Conservation (phyloP, 495 filamentous ascomycete species). For the Podospora appendiculata region DNA sequence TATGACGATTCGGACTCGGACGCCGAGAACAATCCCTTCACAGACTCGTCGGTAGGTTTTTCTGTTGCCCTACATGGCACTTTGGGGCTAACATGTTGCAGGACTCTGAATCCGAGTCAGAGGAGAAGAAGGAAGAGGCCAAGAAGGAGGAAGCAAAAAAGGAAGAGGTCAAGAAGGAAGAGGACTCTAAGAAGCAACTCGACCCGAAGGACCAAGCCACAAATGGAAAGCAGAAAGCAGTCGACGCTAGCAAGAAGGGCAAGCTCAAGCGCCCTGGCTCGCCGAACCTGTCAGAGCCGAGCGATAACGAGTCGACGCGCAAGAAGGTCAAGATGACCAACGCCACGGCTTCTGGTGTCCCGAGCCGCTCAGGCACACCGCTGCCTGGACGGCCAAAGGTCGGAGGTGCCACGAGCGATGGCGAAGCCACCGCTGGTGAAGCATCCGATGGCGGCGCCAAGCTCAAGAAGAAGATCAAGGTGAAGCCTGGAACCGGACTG, state of each 20-base stretch:
- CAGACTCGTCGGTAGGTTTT: constrained; percentile 35
- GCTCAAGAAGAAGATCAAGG: constrained; percentile 58
- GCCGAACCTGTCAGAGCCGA: constrained; percentile 76
- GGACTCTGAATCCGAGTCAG: constrained; percentile 28
- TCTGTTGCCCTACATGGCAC: neutral
- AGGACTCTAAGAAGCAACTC: constrained; percentile 57
- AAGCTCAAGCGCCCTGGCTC: constrained; percentile 82
- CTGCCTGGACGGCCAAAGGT: constrained; percentile 46
- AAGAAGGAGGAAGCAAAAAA: constrained; percentile 29
- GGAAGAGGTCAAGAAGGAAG: constrained; percentile 49
- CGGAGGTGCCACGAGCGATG: constrained; percentile 68
- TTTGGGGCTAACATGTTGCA: constrained; percentile 10
- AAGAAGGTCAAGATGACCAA: constrained; percentile 81
- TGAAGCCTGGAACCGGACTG: constrained; percentile 32
- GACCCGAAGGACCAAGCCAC: constrained; percentile 70
- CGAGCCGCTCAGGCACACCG: constrained; percentile 44
- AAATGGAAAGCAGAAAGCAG: constrained; percentile 49
- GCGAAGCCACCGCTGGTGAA: constrained; percentile 69
- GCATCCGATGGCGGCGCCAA: constrained; percentile 61
- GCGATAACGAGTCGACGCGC: constrained; percentile 78
- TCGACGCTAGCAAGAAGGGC: constrained; percentile 49
- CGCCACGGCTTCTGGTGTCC: constrained; percentile 32
- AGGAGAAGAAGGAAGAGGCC: constrained; percentile 39
- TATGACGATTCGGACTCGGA: constrained; percentile 72
- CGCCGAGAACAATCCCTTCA: constrained; percentile 55